These are phyloP conservation scores for Grosmannia serpens DNA, from an alignment of 2,329 filamentous ascomycete species.

Conservation along the genomic window DNA sequence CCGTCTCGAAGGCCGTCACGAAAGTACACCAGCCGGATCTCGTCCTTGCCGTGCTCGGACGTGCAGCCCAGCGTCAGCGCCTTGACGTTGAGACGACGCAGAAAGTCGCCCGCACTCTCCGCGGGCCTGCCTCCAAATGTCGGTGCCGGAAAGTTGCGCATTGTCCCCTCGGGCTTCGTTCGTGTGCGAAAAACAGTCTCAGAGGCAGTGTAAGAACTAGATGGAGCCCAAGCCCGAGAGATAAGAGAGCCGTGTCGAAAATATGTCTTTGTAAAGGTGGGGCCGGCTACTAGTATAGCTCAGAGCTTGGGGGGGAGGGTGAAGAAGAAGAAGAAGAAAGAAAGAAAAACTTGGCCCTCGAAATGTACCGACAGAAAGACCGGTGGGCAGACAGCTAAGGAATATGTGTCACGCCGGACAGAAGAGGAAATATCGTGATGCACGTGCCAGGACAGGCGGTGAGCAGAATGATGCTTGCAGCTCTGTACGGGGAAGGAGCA, in stretches of 20 bases:
- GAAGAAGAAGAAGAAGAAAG: neutral
- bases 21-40: neutral
- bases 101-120: neutral
- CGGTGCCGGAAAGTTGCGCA: neutral
- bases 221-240: neutral
- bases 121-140: neutral
- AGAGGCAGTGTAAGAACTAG: neutral
- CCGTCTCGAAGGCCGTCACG: neutral
- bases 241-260: neutral
- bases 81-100: neutral
- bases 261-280: neutral
- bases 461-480: neutral
- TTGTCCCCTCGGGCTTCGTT: neutral
- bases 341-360: neutral
- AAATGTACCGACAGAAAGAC: neutral
- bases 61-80: neutral
- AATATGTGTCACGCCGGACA: neutral
- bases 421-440: neutral
- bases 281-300: neutral
- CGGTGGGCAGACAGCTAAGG: neutral
- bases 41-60: neutral
- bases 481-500: neutral
- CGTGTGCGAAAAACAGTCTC: neutral
- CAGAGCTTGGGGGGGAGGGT: neutral
- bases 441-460: neutral